Evolutionary conservation across 106 monocot genomes (phyloP).

Genomic region (Hemerocallis citrina): DNA sequence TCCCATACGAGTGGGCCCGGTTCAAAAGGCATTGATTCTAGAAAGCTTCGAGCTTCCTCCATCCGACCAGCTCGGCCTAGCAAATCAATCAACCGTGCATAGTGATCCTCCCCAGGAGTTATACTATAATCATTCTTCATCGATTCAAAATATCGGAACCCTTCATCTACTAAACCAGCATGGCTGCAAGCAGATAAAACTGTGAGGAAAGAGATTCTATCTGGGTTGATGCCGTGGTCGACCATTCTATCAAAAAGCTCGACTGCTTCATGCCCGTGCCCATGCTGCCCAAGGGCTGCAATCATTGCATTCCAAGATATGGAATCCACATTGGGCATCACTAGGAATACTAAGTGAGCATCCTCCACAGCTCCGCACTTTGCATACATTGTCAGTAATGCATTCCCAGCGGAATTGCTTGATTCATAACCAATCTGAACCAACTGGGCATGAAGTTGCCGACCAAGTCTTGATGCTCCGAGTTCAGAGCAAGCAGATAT

Average conservation of each 20-base stretch:
- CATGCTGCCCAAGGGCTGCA: slow-evolving; percentile 87
- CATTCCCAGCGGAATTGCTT: slow-evolving; percentile 64
- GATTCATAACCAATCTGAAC: slow-evolving; percentile 57
- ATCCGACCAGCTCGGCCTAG: slow-evolving; percentile 66
- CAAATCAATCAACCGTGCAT: slow-evolving; percentile 75
- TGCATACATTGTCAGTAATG: slow-evolving; percentile 70
- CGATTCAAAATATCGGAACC: slow-evolving; percentile 62
- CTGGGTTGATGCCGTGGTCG: slow-evolving; percentile 40
- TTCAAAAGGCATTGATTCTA: slow-evolving; percentile 61
- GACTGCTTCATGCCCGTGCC: slow-evolving; percentile 68
- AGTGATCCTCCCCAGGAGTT: slow-evolving; percentile 82
- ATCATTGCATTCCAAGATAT: slow-evolving; percentile 97
- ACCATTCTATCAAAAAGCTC: slow-evolving; percentile 67
- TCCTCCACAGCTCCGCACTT: slow-evolving; percentile 53
- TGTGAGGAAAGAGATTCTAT: slow-evolving; percentile 50
- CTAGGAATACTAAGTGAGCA: slow-evolving; percentile 47
- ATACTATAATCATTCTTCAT: slow-evolving; percentile 68
- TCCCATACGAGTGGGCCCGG: slow-evolving; percentile 83
- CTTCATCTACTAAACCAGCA: slow-evolving; percentile 81
- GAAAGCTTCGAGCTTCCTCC: slow-evolving; percentile 47
- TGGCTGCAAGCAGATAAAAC: slow-evolving; percentile 88
- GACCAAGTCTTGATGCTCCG: slow-evolving; percentile 61
- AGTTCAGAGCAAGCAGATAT: slow-evolving; percentile 67
- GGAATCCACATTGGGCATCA: slow-evolving; percentile 63
- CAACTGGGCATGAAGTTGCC: slow-evolving; percentile 66